These are phyloP conservation scores for Limnanthes douglasii DNA, from an alignment of 345 rosid species.

Conservation along the genomic window DNA sequence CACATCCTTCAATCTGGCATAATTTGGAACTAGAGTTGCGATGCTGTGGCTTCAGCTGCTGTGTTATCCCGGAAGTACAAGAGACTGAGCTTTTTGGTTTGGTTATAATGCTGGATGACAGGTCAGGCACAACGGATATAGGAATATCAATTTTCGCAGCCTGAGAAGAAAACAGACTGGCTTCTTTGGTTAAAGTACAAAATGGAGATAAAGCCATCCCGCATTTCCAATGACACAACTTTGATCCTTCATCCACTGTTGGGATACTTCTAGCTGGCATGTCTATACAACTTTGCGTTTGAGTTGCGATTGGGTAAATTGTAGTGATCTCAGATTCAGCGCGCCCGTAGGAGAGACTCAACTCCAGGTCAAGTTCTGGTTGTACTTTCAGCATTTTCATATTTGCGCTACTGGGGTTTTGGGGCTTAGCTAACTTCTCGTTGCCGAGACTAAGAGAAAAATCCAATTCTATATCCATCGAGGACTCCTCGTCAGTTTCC, in stretches of 20 bases:
- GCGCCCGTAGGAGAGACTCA: constrained; percentile 61
- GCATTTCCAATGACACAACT: constrained; percentile 23
- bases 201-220: constrained; percentile 23
- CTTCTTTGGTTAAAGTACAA: constrained; percentile 23
- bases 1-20: constrained; percentile 93
- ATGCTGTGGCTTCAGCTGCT: constrained; percentile 37
- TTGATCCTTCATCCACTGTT: constrained; percentile 37
- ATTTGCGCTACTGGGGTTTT: constrained; percentile 20
- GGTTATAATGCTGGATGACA: constrained; percentile 42
- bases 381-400: constrained; percentile 16
- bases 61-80: constrained; percentile 65
- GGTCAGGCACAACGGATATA: constrained; percentile 26
- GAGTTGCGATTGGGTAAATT: constrained; percentile 19
- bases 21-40: constrained; percentile 43
- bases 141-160: constrained; percentile 21
- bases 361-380: constrained; percentile 53
- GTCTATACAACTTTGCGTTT: constrained; percentile 23
- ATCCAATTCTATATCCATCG: constrained; percentile 73
- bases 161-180: constrained; percentile 26
- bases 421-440: constrained; percentile 26
- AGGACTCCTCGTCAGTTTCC: constrained; percentile 79
- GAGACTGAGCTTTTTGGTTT: constrained; percentile 68
- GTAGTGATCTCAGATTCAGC: constrained; percentile 58
- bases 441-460: constrained; percentile 74
- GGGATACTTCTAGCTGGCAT: constrained; percentile 18